Base-by-base conservation (phyloP, 768 basidiomycete species). In the Pholiota conissans region DNA sequence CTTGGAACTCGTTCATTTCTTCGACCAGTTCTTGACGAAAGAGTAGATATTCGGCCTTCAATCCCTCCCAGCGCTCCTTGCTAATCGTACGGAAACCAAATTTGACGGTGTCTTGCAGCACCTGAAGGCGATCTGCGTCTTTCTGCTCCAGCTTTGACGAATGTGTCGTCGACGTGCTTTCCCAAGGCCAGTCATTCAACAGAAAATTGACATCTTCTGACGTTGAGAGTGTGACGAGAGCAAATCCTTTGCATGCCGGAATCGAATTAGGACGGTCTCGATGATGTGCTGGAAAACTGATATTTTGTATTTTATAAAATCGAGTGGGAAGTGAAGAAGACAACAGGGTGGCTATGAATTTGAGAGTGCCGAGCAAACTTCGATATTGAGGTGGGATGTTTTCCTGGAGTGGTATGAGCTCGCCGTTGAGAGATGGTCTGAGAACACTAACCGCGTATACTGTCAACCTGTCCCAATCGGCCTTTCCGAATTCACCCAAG, bases 241-340 rank as follows among this genome's bases (percentile, higher is more conserved):
- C 89, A 60, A 92, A 93, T 1, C 89, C 88, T 74, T 88, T 92
- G 69, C 81, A 87, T 53, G 79, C 81, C 2, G 87, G 83, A 13
- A 71, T 62, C 24, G 80, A 77, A 2, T 72, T 82, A 13, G 82
- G 79, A 51, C 76, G 76, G 66, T 90, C 89, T 48, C 81, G 78
- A 66, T 86, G 81, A 63, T 91, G 88, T 0, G 82, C 75, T 11
- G 86, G 88, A 26, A 90, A 76, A 1, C 70, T 59, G 39, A 93
- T 74, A 34, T 67, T 61, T 65, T 92, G 85, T 4, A 91, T 65
- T 20, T 69, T 71, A 20, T 11, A 45, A 18, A 22, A 24, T 22
- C 0, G 42, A 5, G 66, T 40, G 4, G 45, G 16, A 14, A 32
- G 26, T 20, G 7, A 63, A 24, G 32, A 39, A 24, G 59, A 46